Percentiles rank a stretch among this genome's conserved stretches.
These are phyloP conservation scores for Phytophthora niederhauseri DNA, from an alignment of 352 stramenopile genomes.

Conservation along the genomic window DNA sequence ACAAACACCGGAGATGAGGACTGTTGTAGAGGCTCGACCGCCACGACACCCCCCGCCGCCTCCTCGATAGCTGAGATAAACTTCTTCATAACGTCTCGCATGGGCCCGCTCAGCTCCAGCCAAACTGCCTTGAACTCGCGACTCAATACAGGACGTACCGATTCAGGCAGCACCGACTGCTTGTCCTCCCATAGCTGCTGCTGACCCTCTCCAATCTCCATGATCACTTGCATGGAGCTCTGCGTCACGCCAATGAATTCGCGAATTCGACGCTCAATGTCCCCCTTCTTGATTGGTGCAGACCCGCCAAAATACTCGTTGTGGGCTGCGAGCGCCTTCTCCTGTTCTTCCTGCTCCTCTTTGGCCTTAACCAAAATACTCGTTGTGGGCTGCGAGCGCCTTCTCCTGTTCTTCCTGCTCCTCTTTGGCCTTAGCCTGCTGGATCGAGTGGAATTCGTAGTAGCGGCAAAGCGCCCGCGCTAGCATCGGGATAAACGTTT, in stretches of 20 bases:
- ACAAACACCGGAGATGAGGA: conserved; percentile 5
- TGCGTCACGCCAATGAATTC: conserved; percentile 68
- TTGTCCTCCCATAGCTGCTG: conserved; percentile 59
- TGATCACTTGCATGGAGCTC: conserved; percentile 56
- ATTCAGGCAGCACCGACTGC: conserved; percentile 34
- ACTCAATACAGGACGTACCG: conserved; percentile 45
- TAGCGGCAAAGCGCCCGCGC: conserved; percentile 45
- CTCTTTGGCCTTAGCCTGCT: conserved; percentile 52
- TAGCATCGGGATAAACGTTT: conserved; percentile 55
- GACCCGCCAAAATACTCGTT: conserved; percentile 69
- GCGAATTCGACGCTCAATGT: conserved; percentile 69
- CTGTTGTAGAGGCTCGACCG: conserved; percentile 14
- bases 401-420: conserved; percentile 63
- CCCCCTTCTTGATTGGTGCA: conserved; percentile 61
- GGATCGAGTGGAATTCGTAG: conserved; percentile 68
- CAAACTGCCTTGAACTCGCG: conserved; percentile 56
- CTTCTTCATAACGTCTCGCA: conserved; percentile 58
- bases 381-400: conserved; percentile 48
- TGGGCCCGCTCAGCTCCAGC: conserved; percentile 47
- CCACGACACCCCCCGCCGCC: conserved; percentile 25
- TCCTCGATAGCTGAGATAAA: conserved; percentile 36
- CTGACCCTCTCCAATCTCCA: conserved; percentile 60
- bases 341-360: no score
- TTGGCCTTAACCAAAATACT: conserved; percentile 79
- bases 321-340: conserved; percentile 49